Conservation (phyloP, 1,139 yeast species). For the Schizosaccharomyces versatilis region DNA sequence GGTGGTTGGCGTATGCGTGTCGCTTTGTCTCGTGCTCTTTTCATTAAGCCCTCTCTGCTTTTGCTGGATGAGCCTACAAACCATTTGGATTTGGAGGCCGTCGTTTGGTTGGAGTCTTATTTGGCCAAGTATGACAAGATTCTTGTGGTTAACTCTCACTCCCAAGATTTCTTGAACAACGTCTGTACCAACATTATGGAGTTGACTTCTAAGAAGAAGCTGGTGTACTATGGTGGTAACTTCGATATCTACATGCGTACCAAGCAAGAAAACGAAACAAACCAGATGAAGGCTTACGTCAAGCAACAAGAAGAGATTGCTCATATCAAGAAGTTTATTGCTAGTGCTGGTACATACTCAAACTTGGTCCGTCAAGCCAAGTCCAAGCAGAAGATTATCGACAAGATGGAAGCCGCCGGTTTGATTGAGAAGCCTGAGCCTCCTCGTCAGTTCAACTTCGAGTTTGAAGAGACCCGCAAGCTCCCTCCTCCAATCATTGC, state of each 20-base stretch:
- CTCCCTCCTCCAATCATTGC: slow-evolving; percentile 97
- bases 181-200: slow-evolving; percentile 96
- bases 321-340: slow-evolving; percentile 94
- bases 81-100: slow-evolving; percentile 91
- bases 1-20: slow-evolving; percentile 97
- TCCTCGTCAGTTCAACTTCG: slow-evolving; percentile 80
- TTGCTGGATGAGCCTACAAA: slow-evolving; percentile 97
- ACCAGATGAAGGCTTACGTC: slow-evolving; percentile 97
- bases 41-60: slow-evolving; percentile 67
- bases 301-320: slow-evolving; percentile 64
- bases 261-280: slow-evolving; percentile 77
- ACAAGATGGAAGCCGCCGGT: slow-evolving; percentile 99
- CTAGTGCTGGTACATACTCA: slow-evolving; percentile 99
- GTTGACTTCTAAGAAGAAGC: slow-evolving; percentile 56
- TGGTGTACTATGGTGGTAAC: slow-evolving; percentile 84
- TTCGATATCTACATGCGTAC: slow-evolving; percentile 93
- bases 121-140: slow-evolving; percentile 84
- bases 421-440: slow-evolving; percentile 79
- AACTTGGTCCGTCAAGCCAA: slow-evolving; percentile 96
- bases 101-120: slow-evolving; percentile 97
- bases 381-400: slow-evolving; percentile 96
- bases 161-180: slow-evolving; percentile 97
- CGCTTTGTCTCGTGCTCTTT: slow-evolving; percentile 61
- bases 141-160: slow-evolving; percentile 85
- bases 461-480: slow-evolving; percentile 89